Evolutionary conservation across 768 basidiomycete species (phyloP).

Genomic region (Collybiopsis confluens): DNA sequence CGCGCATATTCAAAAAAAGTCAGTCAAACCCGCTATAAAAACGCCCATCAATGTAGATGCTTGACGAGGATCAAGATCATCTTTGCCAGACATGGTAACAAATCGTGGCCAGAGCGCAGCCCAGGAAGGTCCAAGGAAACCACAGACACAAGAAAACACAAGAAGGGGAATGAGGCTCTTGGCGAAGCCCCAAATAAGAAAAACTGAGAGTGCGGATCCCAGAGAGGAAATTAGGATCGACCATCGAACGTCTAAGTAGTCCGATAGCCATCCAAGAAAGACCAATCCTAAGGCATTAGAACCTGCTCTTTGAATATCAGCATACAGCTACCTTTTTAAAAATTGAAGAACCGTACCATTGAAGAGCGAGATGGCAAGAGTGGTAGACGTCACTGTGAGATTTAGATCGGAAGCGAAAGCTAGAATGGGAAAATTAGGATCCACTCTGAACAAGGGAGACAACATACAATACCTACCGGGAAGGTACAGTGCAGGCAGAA

Average conservation of each 20-base stretch:
- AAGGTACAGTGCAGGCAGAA: constrained; percentile 5
- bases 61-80: constrained; percentile 8
- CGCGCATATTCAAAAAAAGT: no score
- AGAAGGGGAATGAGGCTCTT: not conserved
- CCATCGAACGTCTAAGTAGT: not conserved
- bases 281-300: constrained; percentile 3
- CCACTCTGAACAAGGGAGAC: not conserved
- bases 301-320: not conserved
- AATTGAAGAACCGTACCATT: no score
- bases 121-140: constrained; percentile 8
- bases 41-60: constrained; percentile 4
- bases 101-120: constrained; percentile 8
- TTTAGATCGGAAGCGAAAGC: constrained; percentile 9
- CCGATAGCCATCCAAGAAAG: constrained; percentile 8
- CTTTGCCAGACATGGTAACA: not conserved
- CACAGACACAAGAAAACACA: constrained; percentile 6
- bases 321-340: no score
- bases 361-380: constrained; percentile 8
- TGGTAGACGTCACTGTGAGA: not conserved
- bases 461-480: constrained; percentile 2
- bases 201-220: constrained; percentile 4
- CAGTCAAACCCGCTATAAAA: not conserved
- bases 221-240: constrained; percentile 6
- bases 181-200: constrained; percentile 9
- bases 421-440: not conserved